A percentile compares a stretch with the other conserved stretches of the same genome.
These are phyloP conservation scores for Entomophthora muscae DNA, from an alignment of 371 early-diverging fungal species.

Conservation along the genomic window DNA sequence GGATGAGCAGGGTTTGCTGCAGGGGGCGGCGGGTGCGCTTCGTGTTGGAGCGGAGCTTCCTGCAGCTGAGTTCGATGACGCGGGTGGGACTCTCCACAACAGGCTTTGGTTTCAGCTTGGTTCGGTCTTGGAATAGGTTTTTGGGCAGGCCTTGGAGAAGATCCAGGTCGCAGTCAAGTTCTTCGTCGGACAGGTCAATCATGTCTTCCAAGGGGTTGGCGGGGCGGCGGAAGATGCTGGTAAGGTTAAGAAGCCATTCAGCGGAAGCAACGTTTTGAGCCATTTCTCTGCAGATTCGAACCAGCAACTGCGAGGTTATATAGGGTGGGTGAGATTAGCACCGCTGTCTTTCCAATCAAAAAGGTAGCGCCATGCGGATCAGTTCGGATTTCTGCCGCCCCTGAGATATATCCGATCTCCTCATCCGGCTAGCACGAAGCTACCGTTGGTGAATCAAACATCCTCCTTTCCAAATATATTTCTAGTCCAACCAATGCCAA, in stretches of 20 bases:
- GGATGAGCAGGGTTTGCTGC: background rate
- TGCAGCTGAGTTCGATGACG: background rate
- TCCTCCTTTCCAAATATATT: too few species aligned
- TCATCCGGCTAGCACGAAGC: too few species aligned
- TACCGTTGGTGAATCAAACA: too few species aligned
- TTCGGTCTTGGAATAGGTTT: background rate
- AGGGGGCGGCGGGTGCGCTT: background rate
- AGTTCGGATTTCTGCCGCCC: too few species aligned
- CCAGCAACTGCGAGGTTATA: too few species aligned
- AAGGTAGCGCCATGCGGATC: too few species aligned
- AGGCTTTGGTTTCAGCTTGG: background rate
- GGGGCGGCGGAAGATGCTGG: background rate
- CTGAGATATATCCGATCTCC: too few species aligned
- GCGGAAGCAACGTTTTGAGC: too few species aligned
- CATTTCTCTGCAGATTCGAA: too few species aligned
- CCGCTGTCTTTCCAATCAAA: too few species aligned
- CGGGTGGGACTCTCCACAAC: background rate
- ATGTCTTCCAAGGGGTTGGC: background rate
- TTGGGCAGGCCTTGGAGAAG: background rate
- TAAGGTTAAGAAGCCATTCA: background rate
- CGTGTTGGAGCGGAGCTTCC: background rate
- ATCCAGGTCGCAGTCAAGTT: background rate
- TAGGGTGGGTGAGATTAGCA: too few species aligned
- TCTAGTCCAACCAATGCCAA: too few species aligned
- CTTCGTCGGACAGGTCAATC: background rate